Evolutionary conservation across 2,329 filamentous ascomycete genomes (phyloP).

Genomic region (Colletotrichum cuscutae): DNA sequence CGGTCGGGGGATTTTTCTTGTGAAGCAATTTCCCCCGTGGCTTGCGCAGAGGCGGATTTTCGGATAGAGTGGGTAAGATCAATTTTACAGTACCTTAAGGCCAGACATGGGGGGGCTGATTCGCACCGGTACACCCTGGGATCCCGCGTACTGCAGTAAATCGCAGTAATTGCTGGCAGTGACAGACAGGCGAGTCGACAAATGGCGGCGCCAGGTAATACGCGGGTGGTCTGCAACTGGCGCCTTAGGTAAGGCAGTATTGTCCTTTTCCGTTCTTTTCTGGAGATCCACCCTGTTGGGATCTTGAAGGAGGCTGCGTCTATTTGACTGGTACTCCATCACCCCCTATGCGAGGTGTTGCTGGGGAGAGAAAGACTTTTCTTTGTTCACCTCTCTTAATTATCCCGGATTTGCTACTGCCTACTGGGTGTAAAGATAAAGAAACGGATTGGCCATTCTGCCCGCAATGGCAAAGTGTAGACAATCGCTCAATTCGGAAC

Average conservation of each 20-base stretch:
- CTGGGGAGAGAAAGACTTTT: conserved; percentile 1
- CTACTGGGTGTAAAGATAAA: not conserved
- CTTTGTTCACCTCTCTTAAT: not conserved
- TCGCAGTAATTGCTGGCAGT: not conserved
- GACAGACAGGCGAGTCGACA: not conserved
- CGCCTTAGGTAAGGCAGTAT: not conserved
- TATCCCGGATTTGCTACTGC: not conserved
- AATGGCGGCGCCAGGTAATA: not conserved
- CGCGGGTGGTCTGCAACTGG: conserved; percentile 2
- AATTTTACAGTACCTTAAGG: conserved; percentile 6
- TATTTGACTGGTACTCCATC: too few relatives aligned
- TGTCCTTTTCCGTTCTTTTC: not conserved
- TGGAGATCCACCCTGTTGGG: conserved; percentile 1
- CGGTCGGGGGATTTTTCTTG: conserved; percentile 31
- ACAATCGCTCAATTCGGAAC: not conserved
- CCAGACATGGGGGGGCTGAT: conserved; percentile 2
- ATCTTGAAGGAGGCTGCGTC: not conserved
- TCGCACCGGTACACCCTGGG: not conserved
- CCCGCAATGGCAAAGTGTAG: not conserved
- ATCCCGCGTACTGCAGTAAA: not conserved
- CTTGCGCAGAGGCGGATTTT: conserved; percentile 26
- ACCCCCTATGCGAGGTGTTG: conserved; percentile 1
- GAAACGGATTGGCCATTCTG: not conserved
- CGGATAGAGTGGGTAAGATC: conserved; percentile 22
- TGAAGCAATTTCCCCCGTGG: conserved; percentile 30